Percentiles rank a stretch among this genome's conserved stretches.
phyloP scores from a whole-genome alignment of 1,139 yeast genomes.

The Debaryomycetaceae sp. region DNA sequence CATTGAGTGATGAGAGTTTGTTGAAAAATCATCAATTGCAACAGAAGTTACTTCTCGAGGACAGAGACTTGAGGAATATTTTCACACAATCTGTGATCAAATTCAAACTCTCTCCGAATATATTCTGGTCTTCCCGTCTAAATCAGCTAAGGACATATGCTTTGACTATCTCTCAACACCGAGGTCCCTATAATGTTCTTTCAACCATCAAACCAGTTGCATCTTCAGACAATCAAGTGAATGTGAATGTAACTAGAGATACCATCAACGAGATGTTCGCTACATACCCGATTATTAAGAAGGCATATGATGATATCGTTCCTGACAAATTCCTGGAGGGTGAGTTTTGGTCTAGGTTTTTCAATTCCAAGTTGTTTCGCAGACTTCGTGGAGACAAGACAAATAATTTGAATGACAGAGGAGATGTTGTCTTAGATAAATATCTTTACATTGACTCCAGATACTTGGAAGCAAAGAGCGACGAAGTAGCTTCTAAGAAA shows the following conservation, averaged over 20 bases:
- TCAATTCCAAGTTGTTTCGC: conserved; percentile 83
- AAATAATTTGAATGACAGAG: conserved; percentile 65
- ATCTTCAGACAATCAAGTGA: conserved; percentile 84
- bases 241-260: conserved; percentile 87
- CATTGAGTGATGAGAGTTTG: conserved; percentile 40
- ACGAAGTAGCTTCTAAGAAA: conserved; percentile 9
- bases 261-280: conserved; percentile 87
- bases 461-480: conserved; percentile 26
- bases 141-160: conserved; percentile 84
- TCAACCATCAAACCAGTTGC: conserved; percentile 93
- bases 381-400: conserved; percentile 87
- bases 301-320: conserved; percentile 85
- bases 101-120: conserved; percentile 70
- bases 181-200: conserved; percentile 91
- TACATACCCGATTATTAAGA: conserved; percentile 89
- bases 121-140: conserved; percentile 86
- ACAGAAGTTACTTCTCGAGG: conserved; percentile 69
- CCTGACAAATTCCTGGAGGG: conserved; percentile 80
- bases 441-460: conserved; percentile 62
- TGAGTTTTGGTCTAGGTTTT: conserved; percentile 96
- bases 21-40: conserved; percentile 74
- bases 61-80: conserved; percentile 65
- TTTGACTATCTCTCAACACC: conserved; percentile 73
- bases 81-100: conserved; percentile 88
- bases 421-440: conserved; percentile 81